Conservation (phyloP, 192 early-diverging fungal genomes). For the Rhizoclosmatium globosum region DNA sequence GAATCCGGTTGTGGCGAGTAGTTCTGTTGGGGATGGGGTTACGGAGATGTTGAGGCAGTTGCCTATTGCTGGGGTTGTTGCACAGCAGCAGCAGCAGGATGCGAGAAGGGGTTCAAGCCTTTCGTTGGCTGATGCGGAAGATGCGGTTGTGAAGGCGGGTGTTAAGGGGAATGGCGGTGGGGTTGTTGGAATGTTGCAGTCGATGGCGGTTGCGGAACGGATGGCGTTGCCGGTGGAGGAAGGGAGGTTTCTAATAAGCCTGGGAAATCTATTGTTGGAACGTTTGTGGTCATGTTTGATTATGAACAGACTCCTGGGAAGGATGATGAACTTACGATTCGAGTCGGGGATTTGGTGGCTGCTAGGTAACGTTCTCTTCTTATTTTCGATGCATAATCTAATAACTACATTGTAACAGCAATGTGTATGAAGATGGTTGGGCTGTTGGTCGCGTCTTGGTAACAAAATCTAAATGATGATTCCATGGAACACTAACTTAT, state of each 20-base stretch:
- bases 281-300: constrained; percentile 41
- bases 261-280: constrained; percentile 23
- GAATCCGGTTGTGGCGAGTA: neutral
- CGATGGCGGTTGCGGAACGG: neutral
- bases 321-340: constrained; percentile 32
- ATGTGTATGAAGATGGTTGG: constrained; percentile 45
- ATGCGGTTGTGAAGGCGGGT: constrained; percentile 6
- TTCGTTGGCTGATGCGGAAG: constrained; percentile 10
- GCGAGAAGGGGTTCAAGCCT: constrained; percentile 2
- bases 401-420: constrained; percentile 6
- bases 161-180: constrained; percentile 12
- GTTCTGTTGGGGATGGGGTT: constrained; percentile 24
- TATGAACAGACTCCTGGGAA: constrained; percentile 29
- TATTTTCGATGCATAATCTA: neutral
- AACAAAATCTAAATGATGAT: neutral
- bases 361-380: constrained; percentile 18
- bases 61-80: constrained; percentile 3
- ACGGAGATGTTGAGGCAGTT: constrained; percentile 6
- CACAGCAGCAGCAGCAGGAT: neutral
- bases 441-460: constrained; percentile 33
- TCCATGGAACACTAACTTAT: neutral
- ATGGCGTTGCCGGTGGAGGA: neutral
- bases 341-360: constrained; percentile 32
- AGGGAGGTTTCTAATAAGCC: neutral
- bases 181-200: constrained; percentile 9